A percentile compares a stretch with the other conserved stretches of the same genome.
These are phyloP conservation scores for Dryas alaskensis DNA, from an alignment of 306 rosid species.

Conservation along the genomic window DNA sequence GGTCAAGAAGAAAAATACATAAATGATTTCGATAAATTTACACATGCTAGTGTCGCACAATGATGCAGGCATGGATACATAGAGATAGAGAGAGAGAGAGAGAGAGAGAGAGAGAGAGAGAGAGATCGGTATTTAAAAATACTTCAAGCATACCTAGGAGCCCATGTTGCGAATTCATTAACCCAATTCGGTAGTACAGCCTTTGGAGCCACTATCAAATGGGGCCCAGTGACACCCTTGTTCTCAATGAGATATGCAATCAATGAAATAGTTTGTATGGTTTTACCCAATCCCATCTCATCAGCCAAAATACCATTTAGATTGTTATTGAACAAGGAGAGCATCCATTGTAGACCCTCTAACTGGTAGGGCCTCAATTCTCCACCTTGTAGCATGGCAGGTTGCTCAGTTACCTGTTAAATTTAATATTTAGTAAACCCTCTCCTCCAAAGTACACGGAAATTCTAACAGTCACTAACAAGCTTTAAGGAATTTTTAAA, in stretches of 20 bases:
- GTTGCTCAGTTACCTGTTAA: conserved; percentile 90
- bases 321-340: conserved; percentile 93
- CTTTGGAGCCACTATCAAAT: conserved; percentile 98
- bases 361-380: conserved; percentile 87
- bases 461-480: conserved; percentile 3
- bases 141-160: conserved; percentile 66
- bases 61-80: too few relatives aligned
- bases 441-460: conserved; percentile 19
- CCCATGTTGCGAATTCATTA: conserved; percentile 86
- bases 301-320: conserved; percentile 98
- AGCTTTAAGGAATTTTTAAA: neutral
- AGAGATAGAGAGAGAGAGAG: conserved; percentile 17
- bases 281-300: conserved; percentile 99
- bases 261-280: conserved; percentile 93
- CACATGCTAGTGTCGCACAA: neutral
- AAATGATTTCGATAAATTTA: neutral
- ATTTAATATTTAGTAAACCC: conserved; percentile 20
- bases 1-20: conserved; percentile 34
- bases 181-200: conserved; percentile 98
- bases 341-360: conserved; percentile 99
- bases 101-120: conserved; percentile 14
- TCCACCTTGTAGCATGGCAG: conserved; percentile 92
- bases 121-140: neutral
- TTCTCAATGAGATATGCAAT: conserved; percentile 77
- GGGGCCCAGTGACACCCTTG: conserved; percentile 93